Evolutionary conservation across 495 filamentous ascomycete genomes (phyloP).

Genomic region (Xylaria acuta): DNA sequence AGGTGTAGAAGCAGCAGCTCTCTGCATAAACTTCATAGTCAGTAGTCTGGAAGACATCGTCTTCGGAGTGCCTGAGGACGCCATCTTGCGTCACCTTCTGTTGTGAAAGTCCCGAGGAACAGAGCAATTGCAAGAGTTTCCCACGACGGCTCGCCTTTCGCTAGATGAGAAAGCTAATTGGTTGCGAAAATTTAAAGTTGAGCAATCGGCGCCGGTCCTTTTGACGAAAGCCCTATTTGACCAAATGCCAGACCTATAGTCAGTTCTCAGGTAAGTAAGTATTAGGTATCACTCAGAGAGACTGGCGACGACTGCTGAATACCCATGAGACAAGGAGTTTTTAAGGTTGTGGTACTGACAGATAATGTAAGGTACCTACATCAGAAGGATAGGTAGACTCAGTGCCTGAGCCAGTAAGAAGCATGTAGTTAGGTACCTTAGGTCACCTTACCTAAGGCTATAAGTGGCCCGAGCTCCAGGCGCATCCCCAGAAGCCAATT

Average conservation of each 20-base stretch:
- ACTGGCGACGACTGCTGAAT: neutral
- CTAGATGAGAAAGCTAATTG: neutral
- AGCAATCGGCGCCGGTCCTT: neutral
- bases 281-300: neutral
- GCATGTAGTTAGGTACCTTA: no score
- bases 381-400: no score
- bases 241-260: neutral
- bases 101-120: neutral
- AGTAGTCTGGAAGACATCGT: conserved; percentile 87
- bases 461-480: conserved; percentile 40
- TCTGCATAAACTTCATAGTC: conserved; percentile 99
- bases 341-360: no score
- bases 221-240: neutral
- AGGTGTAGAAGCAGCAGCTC: conserved; percentile 68
- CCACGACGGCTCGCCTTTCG: neutral
- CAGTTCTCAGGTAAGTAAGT: neutral
- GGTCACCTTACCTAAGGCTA: neutral
- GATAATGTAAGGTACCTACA: neutral
- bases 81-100: conserved; percentile 38
- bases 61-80: conserved; percentile 59
- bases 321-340: neutral
- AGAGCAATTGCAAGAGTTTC: neutral
- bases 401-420: neutral
- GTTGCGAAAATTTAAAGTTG: neutral
- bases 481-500: conserved; percentile 28